Evolutionary conservation across 1,284 basidiomycete species (phyloP), one percentile per base, ranked within the genome.

Genomic region (Cryptococcus sp.): DNA sequence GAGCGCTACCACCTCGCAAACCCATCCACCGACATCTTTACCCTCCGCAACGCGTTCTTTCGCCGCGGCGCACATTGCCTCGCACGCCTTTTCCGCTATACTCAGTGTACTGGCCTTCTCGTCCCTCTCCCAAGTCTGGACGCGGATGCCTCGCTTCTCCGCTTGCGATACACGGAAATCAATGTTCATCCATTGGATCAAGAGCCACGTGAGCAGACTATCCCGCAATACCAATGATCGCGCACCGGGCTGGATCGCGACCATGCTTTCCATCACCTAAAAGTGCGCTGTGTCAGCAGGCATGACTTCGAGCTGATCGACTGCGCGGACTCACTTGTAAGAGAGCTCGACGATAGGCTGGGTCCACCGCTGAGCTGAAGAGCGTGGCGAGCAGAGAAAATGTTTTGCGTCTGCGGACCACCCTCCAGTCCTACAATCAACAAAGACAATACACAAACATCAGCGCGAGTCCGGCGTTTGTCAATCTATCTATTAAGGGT

Each of bases 361-460:
- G 64, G 62, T 92, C 89, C 0, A 79, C 73, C 41, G 81, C 79
- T 5, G 84, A 83, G 61, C 90, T 86, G 75, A 87, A 93, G 52
- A 94, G 73, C 64, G 89, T 91, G 0, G 89, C 87, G 3, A 96
- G 78, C 30, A 95, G 80, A 61, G 92, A 89, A 88, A 91, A 93
- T 0, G 90, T 91, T 72, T 93, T 90, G 30, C 93, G 79, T 47
- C 91, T 82, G 67, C 86, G 87, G 59, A 94, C 79, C 1, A 93
- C 83, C 39, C 82, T 83, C 91, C 93, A 95, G 67, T 96, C 93
- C 55, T 85, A 82, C 0, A 8, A 35, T 13, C 30, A 81, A 6
- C 38, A 45, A n/a, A 3, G 19, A 20, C 22, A 22, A 20, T 19
- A 7, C 47, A 22, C 15, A 40, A 22, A n/a, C 22, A 40, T 25